Percentiles rank a stretch among this genome's conserved stretches.
Conservation (phyloP, 225 moss, liverwort and hornwort species). For the Marchantia paleacea region DNA sequence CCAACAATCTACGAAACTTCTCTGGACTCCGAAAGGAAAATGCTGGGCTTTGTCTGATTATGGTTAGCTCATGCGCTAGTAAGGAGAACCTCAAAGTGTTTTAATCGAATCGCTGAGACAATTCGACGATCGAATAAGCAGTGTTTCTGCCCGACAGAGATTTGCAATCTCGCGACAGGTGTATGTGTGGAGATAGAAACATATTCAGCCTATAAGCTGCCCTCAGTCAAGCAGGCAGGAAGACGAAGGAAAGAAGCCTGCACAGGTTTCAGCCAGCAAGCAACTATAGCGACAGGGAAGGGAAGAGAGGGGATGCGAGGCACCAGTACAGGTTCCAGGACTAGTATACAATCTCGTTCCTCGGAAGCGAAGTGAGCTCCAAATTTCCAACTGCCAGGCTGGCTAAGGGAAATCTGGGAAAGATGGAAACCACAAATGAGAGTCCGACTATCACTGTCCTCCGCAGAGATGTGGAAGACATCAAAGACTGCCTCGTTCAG, state of each 20-base stretch:
- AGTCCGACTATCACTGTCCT: constrained; percentile 24
- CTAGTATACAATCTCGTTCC: background rate
- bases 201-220: too few species aligned
- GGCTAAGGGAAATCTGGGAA: background rate
- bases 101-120: background rate
- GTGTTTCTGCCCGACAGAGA: background rate
- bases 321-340: background rate
- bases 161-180: background rate
- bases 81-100: too few species aligned
- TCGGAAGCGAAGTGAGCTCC: background rate
- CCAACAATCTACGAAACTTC: background rate
- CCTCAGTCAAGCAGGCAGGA: background rate
- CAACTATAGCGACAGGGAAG: background rate
- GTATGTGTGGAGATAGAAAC: background rate
- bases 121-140: background rate
- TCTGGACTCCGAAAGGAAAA: background rate
- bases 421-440: constrained; percentile 11
- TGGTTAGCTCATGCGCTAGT: too few species aligned
- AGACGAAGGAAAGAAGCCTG: background rate
- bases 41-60: too few species aligned
- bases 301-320: constrained; percentile 5
- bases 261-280: background rate
- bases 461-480: constrained; percentile 24
- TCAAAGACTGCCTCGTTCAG: constrained; percentile 30
- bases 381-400: too few species aligned